phyloP scores from a whole-genome alignment of 768 basidiomycete genomes.

The Rhodotorula paludigena region DNA sequence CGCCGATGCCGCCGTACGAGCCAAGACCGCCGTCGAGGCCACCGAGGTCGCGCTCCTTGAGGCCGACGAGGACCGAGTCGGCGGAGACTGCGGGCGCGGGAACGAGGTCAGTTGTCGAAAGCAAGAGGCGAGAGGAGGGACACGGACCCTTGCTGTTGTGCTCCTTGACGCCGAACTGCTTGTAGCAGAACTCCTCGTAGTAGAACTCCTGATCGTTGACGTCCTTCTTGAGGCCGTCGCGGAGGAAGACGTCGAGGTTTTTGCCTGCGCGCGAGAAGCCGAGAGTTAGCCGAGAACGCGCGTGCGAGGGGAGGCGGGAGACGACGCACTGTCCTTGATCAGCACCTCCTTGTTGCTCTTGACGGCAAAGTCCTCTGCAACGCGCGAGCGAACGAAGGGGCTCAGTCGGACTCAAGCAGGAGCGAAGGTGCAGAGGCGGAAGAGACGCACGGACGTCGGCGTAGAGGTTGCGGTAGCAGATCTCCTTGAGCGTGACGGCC shows the following conservation, averaged over 20 bases:
- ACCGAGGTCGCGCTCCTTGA: neutral
- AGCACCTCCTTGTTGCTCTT: neutral
- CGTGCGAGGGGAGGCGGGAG: neutral
- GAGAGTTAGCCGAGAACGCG: neutral
- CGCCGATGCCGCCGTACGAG: neutral
- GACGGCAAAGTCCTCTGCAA: neutral
- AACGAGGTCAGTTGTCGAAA: neutral
- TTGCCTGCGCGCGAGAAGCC: neutral
- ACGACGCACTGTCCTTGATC: neutral
- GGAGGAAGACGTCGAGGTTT: conserved; percentile 1
- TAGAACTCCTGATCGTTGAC: conserved; percentile 2
- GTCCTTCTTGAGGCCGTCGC: neutral
- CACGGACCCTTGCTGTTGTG: neutral
- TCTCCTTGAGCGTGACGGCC: neutral
- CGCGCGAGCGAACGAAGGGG: neutral
- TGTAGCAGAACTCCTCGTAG: conserved; percentile 19
- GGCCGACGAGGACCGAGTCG: neutral
- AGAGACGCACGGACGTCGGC: conserved; percentile 1
- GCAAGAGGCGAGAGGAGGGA: neutral
- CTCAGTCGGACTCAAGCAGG: neutral
- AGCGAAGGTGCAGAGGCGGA: too few relatives aligned
- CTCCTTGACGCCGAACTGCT: neutral
- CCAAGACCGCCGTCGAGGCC: neutral
- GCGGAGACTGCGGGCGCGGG: neutral
- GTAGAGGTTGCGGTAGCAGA: conserved; percentile 10